phyloP scores from a whole-genome alignment of 1,139 yeast genomes.

The Geotrichum citri-aurantii region DNA sequence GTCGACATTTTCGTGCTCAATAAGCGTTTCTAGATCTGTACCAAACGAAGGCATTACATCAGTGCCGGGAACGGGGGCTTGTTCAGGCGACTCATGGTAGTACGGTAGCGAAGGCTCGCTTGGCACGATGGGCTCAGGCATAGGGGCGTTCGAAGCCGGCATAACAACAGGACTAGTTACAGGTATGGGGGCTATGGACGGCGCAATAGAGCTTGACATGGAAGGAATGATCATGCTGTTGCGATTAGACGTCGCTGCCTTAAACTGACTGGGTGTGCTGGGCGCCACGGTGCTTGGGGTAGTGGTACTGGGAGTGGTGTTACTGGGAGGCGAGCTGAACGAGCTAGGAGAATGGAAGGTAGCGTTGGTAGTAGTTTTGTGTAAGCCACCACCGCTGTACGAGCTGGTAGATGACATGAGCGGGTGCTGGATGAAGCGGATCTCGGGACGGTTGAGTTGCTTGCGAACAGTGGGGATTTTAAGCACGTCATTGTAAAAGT shows the following conservation, averaged over 20 bases:
- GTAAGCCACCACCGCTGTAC: neutral
- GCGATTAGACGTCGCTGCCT: neutral
- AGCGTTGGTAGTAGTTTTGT: neutral
- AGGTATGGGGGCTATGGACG: neutral
- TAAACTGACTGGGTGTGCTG: neutral
- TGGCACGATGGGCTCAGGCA: neutral
- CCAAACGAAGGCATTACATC: constrained; percentile 57
- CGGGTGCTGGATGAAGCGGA: constrained; percentile 72
- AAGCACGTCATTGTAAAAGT: constrained; percentile 64
- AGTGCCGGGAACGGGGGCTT: too few relatives aligned
- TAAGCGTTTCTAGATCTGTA: constrained; percentile 64
- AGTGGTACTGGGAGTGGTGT: neutral
- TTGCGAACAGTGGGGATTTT: constrained; percentile 29
- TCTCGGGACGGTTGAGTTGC: constrained; percentile 36
- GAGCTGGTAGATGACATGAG: constrained; percentile 41
- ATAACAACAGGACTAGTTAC: neutral
- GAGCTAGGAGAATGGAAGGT: neutral
- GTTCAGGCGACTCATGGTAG: neutral
- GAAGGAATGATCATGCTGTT: neutral
- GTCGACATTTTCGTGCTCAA: constrained; percentile 79
- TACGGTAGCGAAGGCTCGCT: neutral
- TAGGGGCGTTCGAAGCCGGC: neutral
- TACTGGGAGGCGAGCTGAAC: neutral
- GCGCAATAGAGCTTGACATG: neutral
- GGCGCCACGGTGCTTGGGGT: neutral